Base-by-base conservation (phyloP, 2,329 filamentous ascomycete species). In the Corynespora cassiicola region DNA sequence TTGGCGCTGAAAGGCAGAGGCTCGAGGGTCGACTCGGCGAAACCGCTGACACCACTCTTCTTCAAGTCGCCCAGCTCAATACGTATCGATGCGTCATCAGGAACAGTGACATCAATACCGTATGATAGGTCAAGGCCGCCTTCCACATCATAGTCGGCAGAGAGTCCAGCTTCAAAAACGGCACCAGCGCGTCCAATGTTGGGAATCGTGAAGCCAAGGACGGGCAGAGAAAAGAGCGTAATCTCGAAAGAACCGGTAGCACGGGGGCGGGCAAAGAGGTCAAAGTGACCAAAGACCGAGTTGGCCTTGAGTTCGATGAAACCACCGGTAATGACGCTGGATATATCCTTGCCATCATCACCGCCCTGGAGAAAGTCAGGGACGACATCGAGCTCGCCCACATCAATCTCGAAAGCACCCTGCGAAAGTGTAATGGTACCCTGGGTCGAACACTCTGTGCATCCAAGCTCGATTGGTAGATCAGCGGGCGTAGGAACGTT, bases 31-130 rank as follows among this genome's bases (percentile, higher is more conserved):
- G 62, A 45, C 14, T 54, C 56, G 4, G 47, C 50, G 45, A 68
- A 67, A 33, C 63, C 63, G 19, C 38, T 48, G 14, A 64, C 40
- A 18, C 40, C 42, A 21, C 56, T 63, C 8, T 54, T 47, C 6
- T 36, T 29, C 12, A 61, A 49, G 36, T 68, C 43, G 4, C 43
- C 36, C 16, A 66, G 50, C 22, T 67, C 54, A 10, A 68, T 38
- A 19, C 47, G 50, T 34, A 68, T 49, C 14, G 42, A 56, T 8
- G 66, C 65, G 12, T 50, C 42, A 34, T 60, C 54, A 4, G 63
- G 66, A 6, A 64, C 65, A n/a, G 40, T 42, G n/a, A 70, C 39
- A 25, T 70, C 62, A 23, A 69, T 63, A 7, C 67, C 67, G 27
- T 67, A 68, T 21, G 42, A 59, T 16, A 69, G 43, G n/a, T 65